Evolutionary conservation across 2,329 filamentous ascomycete species (phyloP).

Genomic region (Neonectria sp.): DNA sequence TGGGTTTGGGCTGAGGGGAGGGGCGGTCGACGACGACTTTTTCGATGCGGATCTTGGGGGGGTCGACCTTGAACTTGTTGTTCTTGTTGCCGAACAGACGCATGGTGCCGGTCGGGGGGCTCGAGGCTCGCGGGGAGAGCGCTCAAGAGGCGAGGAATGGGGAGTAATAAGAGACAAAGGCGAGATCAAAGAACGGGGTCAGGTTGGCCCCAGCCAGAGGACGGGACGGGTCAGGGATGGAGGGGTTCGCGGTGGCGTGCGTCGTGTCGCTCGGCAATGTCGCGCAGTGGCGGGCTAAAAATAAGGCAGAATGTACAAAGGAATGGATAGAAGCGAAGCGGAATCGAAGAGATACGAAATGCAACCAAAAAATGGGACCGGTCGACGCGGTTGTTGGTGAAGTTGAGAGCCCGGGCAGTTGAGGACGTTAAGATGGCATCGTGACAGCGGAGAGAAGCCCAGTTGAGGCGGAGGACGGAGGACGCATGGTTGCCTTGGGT

Average conservation of each 20-base stretch:
- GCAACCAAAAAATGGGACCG: conserved; percentile 20
- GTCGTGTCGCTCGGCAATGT: conserved; percentile 48
- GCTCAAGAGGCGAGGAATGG: conserved; percentile 15
- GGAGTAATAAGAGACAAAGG: conserved; percentile 22
- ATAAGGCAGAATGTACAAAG: conserved; percentile 29
- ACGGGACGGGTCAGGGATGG: conserved; percentile 42
- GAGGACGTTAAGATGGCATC: conserved; percentile 42
- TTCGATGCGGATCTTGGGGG: conserved; percentile 67
- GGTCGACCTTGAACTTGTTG: conserved; percentile 67
- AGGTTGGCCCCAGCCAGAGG: conserved; percentile 23
- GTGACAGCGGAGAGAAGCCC: conserved; percentile 42
- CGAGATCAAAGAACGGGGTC: conserved; percentile 15
- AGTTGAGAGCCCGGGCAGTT: conserved; percentile 15
- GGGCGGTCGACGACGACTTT: conserved; percentile 63
- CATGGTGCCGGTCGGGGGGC: conserved; percentile 44
- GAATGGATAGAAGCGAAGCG: conserved; percentile 38
- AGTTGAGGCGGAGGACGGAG: conserved; percentile 40
- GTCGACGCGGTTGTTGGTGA: conserved; percentile 22
- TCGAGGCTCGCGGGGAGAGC: conserved; percentile 31
- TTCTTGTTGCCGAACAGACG: conserved; percentile 60
- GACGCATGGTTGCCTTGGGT: conserved; percentile 26
- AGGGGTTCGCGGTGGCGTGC: conserved; percentile 50
- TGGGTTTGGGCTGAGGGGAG: conserved; percentile 55
- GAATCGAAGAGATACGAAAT: conserved; percentile 21
- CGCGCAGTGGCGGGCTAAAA: conserved; percentile 40